Percentiles rank a stretch among this genome's conserved stretches.
Conservation (phyloP, 2,329 filamentous ascomycete species). For the Fusarium burgessii region DNA sequence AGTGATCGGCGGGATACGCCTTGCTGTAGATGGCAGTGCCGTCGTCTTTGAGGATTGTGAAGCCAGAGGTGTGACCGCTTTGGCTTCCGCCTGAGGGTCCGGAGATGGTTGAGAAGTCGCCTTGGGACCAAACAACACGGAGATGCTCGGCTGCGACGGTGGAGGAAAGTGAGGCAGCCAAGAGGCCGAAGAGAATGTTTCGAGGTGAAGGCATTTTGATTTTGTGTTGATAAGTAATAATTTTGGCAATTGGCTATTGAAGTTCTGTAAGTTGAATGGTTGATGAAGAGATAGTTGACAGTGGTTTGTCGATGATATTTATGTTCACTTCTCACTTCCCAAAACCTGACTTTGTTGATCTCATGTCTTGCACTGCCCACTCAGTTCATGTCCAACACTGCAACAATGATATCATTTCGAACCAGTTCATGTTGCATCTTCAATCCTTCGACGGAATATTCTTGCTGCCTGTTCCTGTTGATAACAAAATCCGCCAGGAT, state of each 20-base stretch:
- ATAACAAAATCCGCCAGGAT: background rate
- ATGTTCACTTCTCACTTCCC: background rate
- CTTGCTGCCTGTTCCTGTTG: background rate
- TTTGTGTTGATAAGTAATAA: too few relatives aligned
- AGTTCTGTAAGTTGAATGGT: background rate
- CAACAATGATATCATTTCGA: background rate
- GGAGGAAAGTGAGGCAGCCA: slow-evolving; percentile 4
- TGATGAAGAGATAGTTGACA: background rate
- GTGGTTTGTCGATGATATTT: background rate
- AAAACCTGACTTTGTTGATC: background rate
- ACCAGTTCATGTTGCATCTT: background rate
- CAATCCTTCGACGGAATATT: background rate
- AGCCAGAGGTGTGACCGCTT: background rate
- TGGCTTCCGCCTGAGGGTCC: slow-evolving; percentile 2
- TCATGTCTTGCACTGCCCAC: background rate
- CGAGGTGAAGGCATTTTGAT: slow-evolving; percentile 8
- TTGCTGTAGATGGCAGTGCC: slow-evolving; percentile 14
- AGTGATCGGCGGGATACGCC: slow-evolving; percentile 1
- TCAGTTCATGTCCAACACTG: background rate
- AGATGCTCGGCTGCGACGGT: slow-evolving; percentile 9
- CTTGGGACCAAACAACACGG: slow-evolving; percentile 16
- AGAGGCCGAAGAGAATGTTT: background rate
- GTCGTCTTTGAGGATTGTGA: slow-evolving; percentile 18
- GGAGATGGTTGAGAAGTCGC: slow-evolving; percentile 12
- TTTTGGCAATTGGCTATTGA: too few relatives aligned